Conservation (phyloP, 2,329 filamentous ascomycete species). For the Sporothrix phasma region DNA sequence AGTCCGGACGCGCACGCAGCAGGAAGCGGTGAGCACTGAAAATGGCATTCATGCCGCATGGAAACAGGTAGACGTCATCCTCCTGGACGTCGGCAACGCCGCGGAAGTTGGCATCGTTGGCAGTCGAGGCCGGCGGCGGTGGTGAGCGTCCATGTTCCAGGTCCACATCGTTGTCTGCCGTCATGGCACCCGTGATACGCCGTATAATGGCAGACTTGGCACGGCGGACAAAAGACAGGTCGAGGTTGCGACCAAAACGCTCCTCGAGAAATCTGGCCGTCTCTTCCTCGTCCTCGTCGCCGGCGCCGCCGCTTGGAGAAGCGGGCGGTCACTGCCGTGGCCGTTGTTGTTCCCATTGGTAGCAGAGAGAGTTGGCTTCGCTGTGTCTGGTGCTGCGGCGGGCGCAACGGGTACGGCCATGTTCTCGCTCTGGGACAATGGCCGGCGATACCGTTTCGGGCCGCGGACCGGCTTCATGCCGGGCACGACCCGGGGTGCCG, state of each 20-base stretch:
- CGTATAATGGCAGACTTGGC: conserved; percentile 78
- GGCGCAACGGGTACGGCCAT: background rate
- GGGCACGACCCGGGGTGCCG: conserved; percentile 1
- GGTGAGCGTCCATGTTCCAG: conserved; percentile 24
- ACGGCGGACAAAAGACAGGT: conserved; percentile 64
- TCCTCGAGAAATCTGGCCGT: conserved; percentile 80
- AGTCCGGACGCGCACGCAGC: conserved; percentile 44
- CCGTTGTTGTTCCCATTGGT: background rate
- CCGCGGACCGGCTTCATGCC: conserved; percentile 48
- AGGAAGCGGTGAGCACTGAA: conserved; percentile 76
- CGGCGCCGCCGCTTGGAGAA: conserved; percentile 18
- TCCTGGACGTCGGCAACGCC: conserved; percentile 61
- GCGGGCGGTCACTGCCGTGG: background rate
- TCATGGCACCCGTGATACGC: conserved; percentile 79
- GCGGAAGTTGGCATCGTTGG: conserved; percentile 37
- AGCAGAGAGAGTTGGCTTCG: background rate
- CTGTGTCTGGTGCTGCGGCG: background rate
- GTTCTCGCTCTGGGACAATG: conserved; percentile 30
- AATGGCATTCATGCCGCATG: conserved; percentile 90
- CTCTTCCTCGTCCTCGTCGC: conserved; percentile 40
- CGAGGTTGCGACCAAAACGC: conserved; percentile 84
- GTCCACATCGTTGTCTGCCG: conserved; percentile 56
- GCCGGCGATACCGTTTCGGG: conserved; percentile 68
- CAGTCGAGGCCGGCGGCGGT: background rate
- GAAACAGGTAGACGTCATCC: conserved; percentile 80